Conservation (phyloP, 495 filamentous ascomycete species). For the Clohesyomyces aquaticus region DNA sequence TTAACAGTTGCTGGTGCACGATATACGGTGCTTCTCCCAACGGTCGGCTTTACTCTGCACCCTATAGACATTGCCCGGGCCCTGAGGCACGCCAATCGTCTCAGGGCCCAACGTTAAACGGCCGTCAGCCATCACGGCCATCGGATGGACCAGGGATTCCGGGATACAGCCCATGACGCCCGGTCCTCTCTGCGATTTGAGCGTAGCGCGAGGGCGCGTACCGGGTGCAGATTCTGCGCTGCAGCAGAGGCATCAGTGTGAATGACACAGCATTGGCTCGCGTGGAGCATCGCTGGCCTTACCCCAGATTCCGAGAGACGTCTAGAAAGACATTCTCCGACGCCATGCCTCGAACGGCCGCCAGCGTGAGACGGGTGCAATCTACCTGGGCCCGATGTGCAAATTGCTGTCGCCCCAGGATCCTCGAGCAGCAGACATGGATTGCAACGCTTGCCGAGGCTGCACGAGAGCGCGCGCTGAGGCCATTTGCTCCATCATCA, state of each 20-base stretch:
- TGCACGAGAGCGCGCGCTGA: neutral
- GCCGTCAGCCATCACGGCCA: neutral
- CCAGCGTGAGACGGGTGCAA: constrained; percentile 23
- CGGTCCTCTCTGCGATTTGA: neutral
- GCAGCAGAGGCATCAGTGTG: neutral
- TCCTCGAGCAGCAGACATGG: neutral
- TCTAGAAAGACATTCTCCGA: constrained; percentile 17
- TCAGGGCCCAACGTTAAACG: constrained; percentile 17
- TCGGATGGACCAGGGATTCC: constrained; percentile 6
- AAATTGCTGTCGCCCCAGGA: constrained; percentile 20
- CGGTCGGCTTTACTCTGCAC: neutral
- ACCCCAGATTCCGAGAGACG: constrained; percentile 32
- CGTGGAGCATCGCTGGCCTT: constrained; percentile 13
- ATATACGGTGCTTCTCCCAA: constrained; percentile 1
- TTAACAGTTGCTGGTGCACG: constrained; percentile 5
- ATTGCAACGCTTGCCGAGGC: constrained; percentile 3
- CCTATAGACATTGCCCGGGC: constrained; percentile 17
- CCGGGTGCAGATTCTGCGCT: constrained; percentile 13
- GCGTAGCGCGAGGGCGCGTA: constrained; percentile 12
- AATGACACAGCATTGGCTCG: constrained; percentile 20
- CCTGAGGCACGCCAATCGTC: constrained; percentile 8
- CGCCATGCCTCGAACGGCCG: constrained; percentile 21
- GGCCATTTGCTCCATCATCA: constrained; percentile 4
- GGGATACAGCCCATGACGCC: constrained; percentile 12
- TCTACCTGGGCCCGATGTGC: constrained; percentile 23